Percentiles rank a stretch among this genome's conserved stretches.
Conservation (phyloP, 2,329 filamentous ascomycete species). For the Aspergillus sp. region DNA sequence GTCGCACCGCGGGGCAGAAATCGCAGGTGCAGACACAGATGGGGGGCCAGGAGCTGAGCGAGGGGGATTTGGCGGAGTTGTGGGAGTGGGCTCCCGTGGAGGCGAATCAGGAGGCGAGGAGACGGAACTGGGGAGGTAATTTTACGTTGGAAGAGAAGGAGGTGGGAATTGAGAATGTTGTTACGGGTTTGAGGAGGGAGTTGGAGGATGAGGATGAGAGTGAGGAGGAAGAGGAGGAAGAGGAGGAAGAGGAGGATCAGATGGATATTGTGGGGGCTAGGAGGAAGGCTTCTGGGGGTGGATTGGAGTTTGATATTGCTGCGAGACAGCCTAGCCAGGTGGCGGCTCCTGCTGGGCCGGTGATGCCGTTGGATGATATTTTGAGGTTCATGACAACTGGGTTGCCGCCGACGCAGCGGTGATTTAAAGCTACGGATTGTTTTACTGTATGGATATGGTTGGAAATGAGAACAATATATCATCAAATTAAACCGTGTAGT, state of each 20-base stretch:
- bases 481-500: background rate
- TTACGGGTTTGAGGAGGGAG: constrained; percentile 60
- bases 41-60: constrained; percentile 25
- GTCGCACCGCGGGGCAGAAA: constrained; percentile 31
- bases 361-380: constrained; percentile 39
- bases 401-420: constrained; percentile 21
- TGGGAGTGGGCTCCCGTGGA: constrained; percentile 52
- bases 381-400: constrained; percentile 49
- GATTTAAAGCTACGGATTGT: constrained; percentile 7
- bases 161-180: constrained; percentile 60
- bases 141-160: constrained; percentile 67
- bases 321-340: constrained; percentile 1
- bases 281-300: constrained; percentile 23
- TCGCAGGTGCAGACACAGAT: no score
- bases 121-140: constrained; percentile 52
- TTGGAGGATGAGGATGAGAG: constrained; percentile 50
- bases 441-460: background rate
- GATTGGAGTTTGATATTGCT: constrained; percentile 30
- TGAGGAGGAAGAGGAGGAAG: constrained; percentile 44
- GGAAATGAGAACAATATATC: no score
- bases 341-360: constrained; percentile 12
- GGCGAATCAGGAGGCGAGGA: constrained; percentile 40
- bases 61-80: constrained; percentile 51
- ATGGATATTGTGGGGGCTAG: constrained; percentile 36
- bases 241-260: constrained; percentile 44